Conservation (phyloP, 2,329 filamentous ascomycete species). For the Penicillium thymicola region DNA sequence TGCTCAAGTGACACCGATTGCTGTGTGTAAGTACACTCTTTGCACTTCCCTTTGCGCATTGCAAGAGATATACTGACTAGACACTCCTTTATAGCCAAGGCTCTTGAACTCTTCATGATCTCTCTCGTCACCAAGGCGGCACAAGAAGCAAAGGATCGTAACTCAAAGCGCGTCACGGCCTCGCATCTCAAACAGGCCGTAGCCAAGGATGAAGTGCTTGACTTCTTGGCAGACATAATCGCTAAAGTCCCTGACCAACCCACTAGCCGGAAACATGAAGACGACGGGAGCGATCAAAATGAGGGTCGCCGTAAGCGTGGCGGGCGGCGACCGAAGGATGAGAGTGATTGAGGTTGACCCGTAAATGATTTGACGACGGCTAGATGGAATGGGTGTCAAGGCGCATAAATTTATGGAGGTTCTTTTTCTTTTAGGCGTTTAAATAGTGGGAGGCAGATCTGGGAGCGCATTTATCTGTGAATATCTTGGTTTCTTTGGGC, state of each 20-base stretch:
- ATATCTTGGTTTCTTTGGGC: constrained; percentile 17
- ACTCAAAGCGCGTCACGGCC: constrained; percentile 84
- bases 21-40: constrained; percentile 61
- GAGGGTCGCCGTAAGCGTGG: constrained; percentile 48
- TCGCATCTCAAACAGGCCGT: constrained; percentile 90
- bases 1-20: constrained; percentile 93
- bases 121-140: constrained; percentile 86
- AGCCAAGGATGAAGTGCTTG: constrained; percentile 83
- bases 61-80: constrained; percentile 21
- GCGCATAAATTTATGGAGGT: constrained; percentile 16
- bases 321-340: constrained; percentile 41
- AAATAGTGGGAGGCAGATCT: constrained; percentile 13
- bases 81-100: constrained; percentile 62
- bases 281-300: constrained; percentile 46
- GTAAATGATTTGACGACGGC: constrained; percentile 19
- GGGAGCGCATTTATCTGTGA: constrained; percentile 27
- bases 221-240: constrained; percentile 90
- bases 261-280: constrained; percentile 42
- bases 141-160: constrained; percentile 74
- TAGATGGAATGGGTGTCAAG: constrained; percentile 21
- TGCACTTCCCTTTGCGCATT: neutral
- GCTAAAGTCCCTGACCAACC: constrained; percentile 71
- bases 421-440: constrained; percentile 6
- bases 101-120: constrained; percentile 97
- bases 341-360: constrained; percentile 30